Evolutionary conservation across 805 yeast genomes (phyloP), one percentile per base, ranked within the genome.

Genomic region (Zygotorulaspora florentina): DNA sequence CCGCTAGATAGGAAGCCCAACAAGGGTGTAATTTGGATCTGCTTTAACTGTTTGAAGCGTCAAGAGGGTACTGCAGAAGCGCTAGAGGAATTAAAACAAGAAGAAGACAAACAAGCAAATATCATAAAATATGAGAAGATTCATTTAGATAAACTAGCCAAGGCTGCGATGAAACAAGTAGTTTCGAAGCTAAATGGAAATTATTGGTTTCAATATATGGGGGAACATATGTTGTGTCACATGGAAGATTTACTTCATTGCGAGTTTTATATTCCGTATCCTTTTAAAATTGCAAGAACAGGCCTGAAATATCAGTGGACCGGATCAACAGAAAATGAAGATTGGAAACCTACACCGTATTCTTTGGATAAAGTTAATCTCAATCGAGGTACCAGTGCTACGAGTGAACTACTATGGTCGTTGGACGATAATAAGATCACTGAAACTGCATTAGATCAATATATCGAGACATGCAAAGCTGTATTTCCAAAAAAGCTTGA

Each of bases 11-110:
- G 78, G 51, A 86, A 86, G 57, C 96, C 96, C 1, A 81, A 86
- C 36, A 69, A 95, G 46, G 96, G 96, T 1, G 85, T 87, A 60
- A 86, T 88, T 8, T 90, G 96, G 96, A 76, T 87, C 20, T 89
- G 97, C 70, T 90, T 87, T 25, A 62, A 70, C 4, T 89, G 97
- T 67, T 73, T 83, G n/a, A 76, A 79, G 53, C 74, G 70, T 27
- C 75, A 76, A 42, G 84, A 81, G 49, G 62, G 66, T n/a, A 67
- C 68, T 18, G 16, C 38, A 40, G 54, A 47, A 29, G 43, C 55
- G 1, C 15, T 47, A 5, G 16, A 43, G 20, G 50, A 49, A 20
- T 33, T 43, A 3, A 36, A 36, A 11, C 38, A 38, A n/a, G 53
- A 53, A 33, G 43, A 50, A 30, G 34, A 34, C 8, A 36, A 30